Base-by-base conservation (phyloP, 2,329 filamentous ascomycete species). In the Cladosporium halotolerans region DNA sequence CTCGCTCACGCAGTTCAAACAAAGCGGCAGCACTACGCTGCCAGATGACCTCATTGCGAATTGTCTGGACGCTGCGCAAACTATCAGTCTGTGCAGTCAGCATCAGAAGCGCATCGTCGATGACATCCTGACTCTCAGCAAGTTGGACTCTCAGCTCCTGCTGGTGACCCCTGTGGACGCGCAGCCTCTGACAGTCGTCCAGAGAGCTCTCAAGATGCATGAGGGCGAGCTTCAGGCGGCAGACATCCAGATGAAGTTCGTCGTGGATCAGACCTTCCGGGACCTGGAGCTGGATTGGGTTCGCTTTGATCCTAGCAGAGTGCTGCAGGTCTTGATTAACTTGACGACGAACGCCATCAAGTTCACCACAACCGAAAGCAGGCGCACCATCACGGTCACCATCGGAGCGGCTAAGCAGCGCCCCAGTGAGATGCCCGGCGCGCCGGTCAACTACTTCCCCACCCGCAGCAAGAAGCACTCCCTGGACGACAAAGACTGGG, bases 81-180 rank as follows among this genome's bases (percentile, higher is more conserved):
- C 85, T 0, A 91, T 93, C 57, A 80, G 84, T 23, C 78, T 87
- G 9, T 92, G 88, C 60, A 84, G 87, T 1, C 83, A 88, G 61
- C 87, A 92, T 68, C 88, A 92, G 65, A 90, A 90, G 68, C 75
- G 83, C 8, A 88, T 89, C 42, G 83, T 88, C n/a, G 84, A 88
- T 62, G 85, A 88, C 63, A 84, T 88, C 23, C 71, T 89, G 38
- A 88, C 83, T 9, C 77, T 88, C 61, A 87, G 83, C 3, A 88
- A 91, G 65, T 77, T 92, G 31, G 86, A 92, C 63, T 87, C 85
- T 2, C 84, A 85, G 38, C 79, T 90, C 66, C 72, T 92, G 10
- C 78, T 85, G 2, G 83, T 91, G 6, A 85, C 85, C 0, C 86
- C 86, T 1, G 81, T 84, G 16, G 83, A 83, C 10, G 80, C 84